Evolutionary conservation across 768 basidiomycete genomes (phyloP).

Genomic region (Guyanaporus albipodus): DNA sequence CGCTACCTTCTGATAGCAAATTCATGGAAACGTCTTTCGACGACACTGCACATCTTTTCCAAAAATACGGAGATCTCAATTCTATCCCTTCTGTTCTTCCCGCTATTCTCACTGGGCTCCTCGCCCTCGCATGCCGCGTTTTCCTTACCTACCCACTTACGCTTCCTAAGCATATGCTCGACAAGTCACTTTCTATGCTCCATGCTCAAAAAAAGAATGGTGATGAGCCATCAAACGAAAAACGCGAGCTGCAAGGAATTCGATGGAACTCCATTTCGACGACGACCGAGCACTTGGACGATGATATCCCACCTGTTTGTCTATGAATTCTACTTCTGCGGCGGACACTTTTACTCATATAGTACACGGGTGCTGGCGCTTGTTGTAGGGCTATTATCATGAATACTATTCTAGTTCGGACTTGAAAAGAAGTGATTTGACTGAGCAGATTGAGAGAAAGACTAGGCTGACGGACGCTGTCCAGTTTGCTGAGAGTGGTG

Average conservation of each 20-base stretch:
- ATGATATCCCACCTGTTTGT: slow-evolving; percentile 45
- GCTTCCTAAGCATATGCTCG: slow-evolving; percentile 41
- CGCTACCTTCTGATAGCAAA: slow-evolving; percentile 16
- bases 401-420: slow-evolving; percentile 35
- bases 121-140: slow-evolving; percentile 47
- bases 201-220: slow-evolving; percentile 29
- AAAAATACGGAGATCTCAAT: slow-evolving; percentile 27
- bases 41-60: slow-evolving; percentile 18
- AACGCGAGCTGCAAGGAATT: slow-evolving; percentile 27
- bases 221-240: slow-evolving; percentile 27
- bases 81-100: slow-evolving; percentile 30
- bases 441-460: slow-evolving; percentile 27
- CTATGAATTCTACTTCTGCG: slow-evolving; percentile 41
- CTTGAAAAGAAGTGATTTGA: slow-evolving; percentile 25
- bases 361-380: slow-evolving; percentile 44
- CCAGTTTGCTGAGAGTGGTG: not conserved
- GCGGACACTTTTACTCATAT: slow-evolving; percentile 40
- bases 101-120: slow-evolving; percentile 32
- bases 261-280: slow-evolving; percentile 25
- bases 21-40: slow-evolving; percentile 24
- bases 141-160: slow-evolving; percentile 49
- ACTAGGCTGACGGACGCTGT: not conserved
- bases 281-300: slow-evolving; percentile 26
- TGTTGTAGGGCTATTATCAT: slow-evolving; percentile 41
- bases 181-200: slow-evolving; percentile 34